phyloP scores from a whole-genome alignment of 2,329 filamentous ascomycete genomes.

The Venturia nashicola region DNA sequence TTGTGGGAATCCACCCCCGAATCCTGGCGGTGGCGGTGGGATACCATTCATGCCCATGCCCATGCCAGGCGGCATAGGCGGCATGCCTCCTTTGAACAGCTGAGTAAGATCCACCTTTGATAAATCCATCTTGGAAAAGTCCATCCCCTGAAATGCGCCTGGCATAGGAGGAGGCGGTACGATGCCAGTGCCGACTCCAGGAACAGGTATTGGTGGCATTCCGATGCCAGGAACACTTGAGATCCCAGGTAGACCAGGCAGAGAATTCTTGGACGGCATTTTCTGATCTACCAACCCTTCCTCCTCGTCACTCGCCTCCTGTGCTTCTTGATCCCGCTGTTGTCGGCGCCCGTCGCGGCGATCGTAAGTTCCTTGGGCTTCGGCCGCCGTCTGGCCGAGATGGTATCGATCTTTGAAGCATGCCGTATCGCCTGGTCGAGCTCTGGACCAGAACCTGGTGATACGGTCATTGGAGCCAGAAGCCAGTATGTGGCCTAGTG shows the following conservation, averaged over 20 bases:
- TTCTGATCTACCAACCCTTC: conserved; percentile 88
- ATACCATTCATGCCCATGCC: neutral
- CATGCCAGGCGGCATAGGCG: conserved; percentile 10
- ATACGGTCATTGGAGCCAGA: conserved; percentile 95
- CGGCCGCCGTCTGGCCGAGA: conserved; percentile 84
- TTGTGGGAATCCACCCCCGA: neutral
- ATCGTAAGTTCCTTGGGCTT: conserved; percentile 91
- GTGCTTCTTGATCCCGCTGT: conserved; percentile 83
- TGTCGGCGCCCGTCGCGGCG: conserved; percentile 65
- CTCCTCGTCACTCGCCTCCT: conserved; percentile 84
- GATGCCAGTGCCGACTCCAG: neutral
- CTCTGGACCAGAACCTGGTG: conserved; percentile 91
- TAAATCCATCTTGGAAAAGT: conserved; percentile 13
- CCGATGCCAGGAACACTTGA: conserved; percentile 15
- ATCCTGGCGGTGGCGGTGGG: conserved; percentile 9
- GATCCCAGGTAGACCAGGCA: conserved; percentile 48
- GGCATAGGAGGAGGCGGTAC: conserved; percentile 26
- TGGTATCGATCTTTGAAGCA: conserved; percentile 87
- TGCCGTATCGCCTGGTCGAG: conserved; percentile 75
- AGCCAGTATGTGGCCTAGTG: conserved; percentile 85
- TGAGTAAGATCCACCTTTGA: conserved; percentile 19
- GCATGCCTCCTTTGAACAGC: conserved; percentile 16
- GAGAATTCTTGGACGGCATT: conserved; percentile 45
- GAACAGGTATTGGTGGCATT: neutral
- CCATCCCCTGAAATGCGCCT: conserved; percentile 26